Percentiles rank a stretch among this genome's conserved stretches.
Conservation (phyloP, 805 yeast genomes). For the Starmerella floris region DNA sequence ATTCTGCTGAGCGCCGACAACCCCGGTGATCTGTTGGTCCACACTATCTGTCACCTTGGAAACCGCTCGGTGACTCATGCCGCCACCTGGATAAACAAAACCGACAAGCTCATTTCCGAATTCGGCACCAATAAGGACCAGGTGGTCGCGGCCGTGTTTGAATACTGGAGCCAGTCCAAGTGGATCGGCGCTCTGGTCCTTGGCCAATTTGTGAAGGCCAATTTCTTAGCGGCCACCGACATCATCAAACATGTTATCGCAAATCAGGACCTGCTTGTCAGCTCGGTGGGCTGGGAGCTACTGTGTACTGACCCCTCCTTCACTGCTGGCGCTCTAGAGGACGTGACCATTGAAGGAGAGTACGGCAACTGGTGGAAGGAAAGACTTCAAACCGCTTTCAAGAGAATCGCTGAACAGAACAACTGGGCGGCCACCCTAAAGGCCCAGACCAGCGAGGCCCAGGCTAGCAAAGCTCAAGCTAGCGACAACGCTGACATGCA, state of each 20-base stretch:
- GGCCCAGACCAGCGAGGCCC: too few relatives aligned
- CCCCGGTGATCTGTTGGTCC: conserved; percentile 42
- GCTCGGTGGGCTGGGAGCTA: conserved; percentile 24
- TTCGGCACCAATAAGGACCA: conserved; percentile 25
- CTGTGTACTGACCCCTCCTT: conserved; percentile 9
- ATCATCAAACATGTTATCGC: conserved; percentile 35
- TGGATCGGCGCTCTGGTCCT: conserved; percentile 50
- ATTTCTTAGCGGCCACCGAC: conserved; percentile 33
- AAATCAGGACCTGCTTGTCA: conserved; percentile 19
- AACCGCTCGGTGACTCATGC: conserved; percentile 76
- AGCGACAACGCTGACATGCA: background rate
- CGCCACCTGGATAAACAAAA: conserved; percentile 39
- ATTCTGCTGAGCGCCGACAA: background rate
- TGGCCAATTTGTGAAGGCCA: conserved; percentile 38
- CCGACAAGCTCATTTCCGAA: conserved; percentile 29
- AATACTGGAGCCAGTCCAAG: conserved; percentile 54
- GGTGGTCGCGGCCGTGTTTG: conserved; percentile 43
- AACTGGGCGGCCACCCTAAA: background rate
- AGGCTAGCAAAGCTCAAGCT: background rate
- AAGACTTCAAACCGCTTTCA: conserved; percentile 13
- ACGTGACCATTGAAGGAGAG: conserved; percentile 12
- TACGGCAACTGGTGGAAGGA: conserved; percentile 21
- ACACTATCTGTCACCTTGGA: conserved; percentile 68
- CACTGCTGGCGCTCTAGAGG: conserved; percentile 7
- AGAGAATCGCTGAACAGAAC: conserved; percentile 2